phyloP scores from a whole-genome alignment of 2,329 filamentous ascomycete genomes.

The Tolypocladium inflatum region DNA sequence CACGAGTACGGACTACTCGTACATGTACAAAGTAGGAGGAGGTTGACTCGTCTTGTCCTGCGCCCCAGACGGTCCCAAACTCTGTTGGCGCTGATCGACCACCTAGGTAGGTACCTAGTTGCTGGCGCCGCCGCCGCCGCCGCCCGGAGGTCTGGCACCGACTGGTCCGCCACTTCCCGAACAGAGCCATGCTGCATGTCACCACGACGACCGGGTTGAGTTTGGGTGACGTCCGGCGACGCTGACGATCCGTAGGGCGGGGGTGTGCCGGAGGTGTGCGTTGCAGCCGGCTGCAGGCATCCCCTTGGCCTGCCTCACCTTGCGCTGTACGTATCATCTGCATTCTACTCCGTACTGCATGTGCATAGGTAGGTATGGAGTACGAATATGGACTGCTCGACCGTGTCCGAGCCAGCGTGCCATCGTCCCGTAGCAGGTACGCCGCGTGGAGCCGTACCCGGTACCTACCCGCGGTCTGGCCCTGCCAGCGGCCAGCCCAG shows the following conservation, averaged over 20 bases:
- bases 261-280: no score
- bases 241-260: not conserved
- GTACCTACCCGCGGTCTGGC: not conserved
- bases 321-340: not conserved
- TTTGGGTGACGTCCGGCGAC: not conserved
- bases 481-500: not conserved
- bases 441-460: not conserved
- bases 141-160: not conserved
- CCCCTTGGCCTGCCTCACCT: not conserved
- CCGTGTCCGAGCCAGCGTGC: not conserved
- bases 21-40: no score
- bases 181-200: not conserved
- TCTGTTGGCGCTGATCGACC: constrained; percentile 2
- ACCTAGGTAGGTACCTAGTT: no score
- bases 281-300: not conserved
- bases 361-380: no score
- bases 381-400: no score
- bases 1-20: no score
- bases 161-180: not conserved
- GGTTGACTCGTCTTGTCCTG: not conserved
- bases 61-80: constrained; percentile 5
- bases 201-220: not conserved
- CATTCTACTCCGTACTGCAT: not conserved
- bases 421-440: not conserved
- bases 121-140: not conserved